phyloP scores from a whole-genome alignment of 352 stramenopile species.

The Phytophthora tubulina region DNA sequence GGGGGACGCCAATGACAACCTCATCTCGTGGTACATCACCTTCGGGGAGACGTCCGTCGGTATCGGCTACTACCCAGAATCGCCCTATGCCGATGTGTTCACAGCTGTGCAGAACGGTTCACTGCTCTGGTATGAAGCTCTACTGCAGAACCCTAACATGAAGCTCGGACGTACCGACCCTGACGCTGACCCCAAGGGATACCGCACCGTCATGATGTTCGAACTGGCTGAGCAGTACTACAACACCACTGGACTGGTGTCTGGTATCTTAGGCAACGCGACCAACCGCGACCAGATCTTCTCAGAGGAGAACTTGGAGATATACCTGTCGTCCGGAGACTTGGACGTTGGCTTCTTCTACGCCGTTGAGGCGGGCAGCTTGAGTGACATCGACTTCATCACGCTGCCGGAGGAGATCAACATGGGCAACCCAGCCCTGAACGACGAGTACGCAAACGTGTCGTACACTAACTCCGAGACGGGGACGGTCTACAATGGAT shows the following conservation, averaged over 20 bases:
- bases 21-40: slow-evolving; percentile 49
- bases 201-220: slow-evolving; percentile 51
- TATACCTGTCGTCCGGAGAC: slow-evolving; percentile 38
- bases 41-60: slow-evolving; percentile 44
- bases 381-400: slow-evolving; percentile 41
- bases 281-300: slow-evolving; percentile 48
- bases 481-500: slow-evolving; percentile 45
- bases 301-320: slow-evolving; percentile 47
- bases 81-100: slow-evolving; percentile 43
- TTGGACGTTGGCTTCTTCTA: slow-evolving; percentile 50
- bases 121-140: slow-evolving; percentile 42
- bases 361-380: slow-evolving; percentile 35
- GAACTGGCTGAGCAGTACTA: slow-evolving; percentile 47
- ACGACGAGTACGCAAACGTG: slow-evolving; percentile 40
- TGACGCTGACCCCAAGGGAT: slow-evolving; percentile 44
- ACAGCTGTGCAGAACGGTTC: slow-evolving; percentile 40
- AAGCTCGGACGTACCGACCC: slow-evolving; percentile 45
- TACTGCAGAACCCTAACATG: slow-evolving; percentile 41
- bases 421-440: slow-evolving; percentile 36
- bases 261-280: slow-evolving; percentile 38
- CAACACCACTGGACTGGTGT: slow-evolving; percentile 31
- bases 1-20: slow-evolving; percentile 38
- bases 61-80: slow-evolving; percentile 38
- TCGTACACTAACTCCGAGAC: slow-evolving; percentile 49
- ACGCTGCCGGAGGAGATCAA: slow-evolving; percentile 44